These are phyloP conservation scores for Cyanodermella asteris DNA, from an alignment of 2,329 filamentous ascomycete species.

Conservation along the genomic window DNA sequence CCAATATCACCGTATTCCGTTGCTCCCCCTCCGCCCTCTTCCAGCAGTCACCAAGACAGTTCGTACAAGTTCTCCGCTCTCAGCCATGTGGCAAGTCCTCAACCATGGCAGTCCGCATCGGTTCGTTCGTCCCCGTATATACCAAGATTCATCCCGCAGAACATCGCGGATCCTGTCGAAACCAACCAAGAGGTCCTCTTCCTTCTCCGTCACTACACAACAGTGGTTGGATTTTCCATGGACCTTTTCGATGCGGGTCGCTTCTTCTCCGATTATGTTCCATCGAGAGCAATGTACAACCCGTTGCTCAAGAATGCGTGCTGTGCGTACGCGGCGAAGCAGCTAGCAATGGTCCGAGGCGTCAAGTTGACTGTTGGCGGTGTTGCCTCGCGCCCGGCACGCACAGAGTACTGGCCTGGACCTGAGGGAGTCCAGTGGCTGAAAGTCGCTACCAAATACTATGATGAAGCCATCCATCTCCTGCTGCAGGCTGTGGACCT, in stretches of 20 bases:
- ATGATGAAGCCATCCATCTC: constrained; percentile 33
- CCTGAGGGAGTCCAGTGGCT: constrained; percentile 30
- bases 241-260: constrained; percentile 27
- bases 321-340: constrained; percentile 40
- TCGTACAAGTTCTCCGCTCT: no score
- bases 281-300: constrained; percentile 30
- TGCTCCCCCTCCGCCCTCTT: no score
- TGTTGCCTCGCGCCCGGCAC: constrained; percentile 21
- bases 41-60: no score
- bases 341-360: constrained; percentile 32
- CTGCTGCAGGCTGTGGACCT: constrained; percentile 19
- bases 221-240: no score
- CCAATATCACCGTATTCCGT: no score
- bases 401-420: constrained; percentile 30
- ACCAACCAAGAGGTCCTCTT: constrained; percentile 36
- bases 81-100: no score
- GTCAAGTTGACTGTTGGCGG: constrained; percentile 28
- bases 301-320: constrained; percentile 29
- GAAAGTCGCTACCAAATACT: constrained; percentile 38
- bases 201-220: constrained; percentile 33
- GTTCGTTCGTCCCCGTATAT: no score
- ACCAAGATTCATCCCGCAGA: no score
- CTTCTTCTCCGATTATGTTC: constrained; percentile 39
- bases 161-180: no score
- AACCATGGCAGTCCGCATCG: no score